These are phyloP conservation scores for Pezicula radicicola DNA, from an alignment of 2,329 filamentous ascomycete species.

Conservation along the genomic window DNA sequence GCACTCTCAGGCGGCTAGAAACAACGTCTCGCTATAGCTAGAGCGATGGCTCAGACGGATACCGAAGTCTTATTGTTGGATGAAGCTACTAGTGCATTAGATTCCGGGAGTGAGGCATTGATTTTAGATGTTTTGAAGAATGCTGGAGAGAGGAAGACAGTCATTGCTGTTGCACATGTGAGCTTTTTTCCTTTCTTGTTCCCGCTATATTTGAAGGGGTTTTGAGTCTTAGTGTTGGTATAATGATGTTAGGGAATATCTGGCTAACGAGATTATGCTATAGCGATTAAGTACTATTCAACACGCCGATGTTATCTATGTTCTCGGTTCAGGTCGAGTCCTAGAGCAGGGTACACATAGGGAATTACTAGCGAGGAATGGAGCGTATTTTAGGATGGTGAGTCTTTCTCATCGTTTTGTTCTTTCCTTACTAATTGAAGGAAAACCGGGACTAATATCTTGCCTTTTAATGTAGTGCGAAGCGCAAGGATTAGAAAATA, in stretches of 20 bases:
- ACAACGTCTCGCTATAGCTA: slow-evolving; percentile 86
- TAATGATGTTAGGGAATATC: no score
- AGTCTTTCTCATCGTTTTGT: slow-evolving; percentile 43
- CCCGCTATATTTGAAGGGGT: no score
- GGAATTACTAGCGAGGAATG: slow-evolving; percentile 67
- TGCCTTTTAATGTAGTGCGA: no score
- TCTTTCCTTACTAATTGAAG: no score
- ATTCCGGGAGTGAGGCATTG: slow-evolving; percentile 62
- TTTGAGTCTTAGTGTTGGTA: no score
- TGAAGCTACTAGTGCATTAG: slow-evolving; percentile 76
- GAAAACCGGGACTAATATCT: no score
- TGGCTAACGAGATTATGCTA: no score
- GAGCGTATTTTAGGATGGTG: slow-evolving; percentile 75
- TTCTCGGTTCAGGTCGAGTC: slow-evolving; percentile 87
- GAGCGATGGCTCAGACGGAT: slow-evolving; percentile 77
- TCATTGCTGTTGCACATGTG: slow-evolving; percentile 84
- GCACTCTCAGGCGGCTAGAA: slow-evolving; percentile 90
- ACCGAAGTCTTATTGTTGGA: slow-evolving; percentile 75
- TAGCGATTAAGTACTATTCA: slow-evolving; percentile 81
- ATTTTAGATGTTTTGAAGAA: no score
- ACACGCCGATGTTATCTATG: slow-evolving; percentile 91
- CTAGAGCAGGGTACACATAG: slow-evolving; percentile 81
- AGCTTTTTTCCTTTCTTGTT: no score
- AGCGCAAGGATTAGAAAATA: no score
- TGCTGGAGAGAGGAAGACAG: slow-evolving; percentile 75